Evolutionary conservation across 1,139 yeast genomes (phyloP), one percentile per base, ranked within the genome.

Genomic region (Suhomyces yuchorum): DNA sequence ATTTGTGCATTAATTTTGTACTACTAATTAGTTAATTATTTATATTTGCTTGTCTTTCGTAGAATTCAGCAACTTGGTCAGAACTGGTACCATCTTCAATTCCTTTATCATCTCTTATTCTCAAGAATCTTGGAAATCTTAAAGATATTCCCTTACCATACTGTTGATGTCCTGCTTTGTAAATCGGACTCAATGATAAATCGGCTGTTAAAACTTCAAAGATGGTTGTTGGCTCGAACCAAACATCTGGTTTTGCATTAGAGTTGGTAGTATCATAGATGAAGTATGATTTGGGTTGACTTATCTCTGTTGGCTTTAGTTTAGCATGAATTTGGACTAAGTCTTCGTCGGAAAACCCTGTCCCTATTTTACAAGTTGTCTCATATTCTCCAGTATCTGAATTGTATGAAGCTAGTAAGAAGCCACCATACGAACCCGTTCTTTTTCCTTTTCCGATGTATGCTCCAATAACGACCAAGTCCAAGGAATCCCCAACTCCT

Each of bases 161-260:
- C 49, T 81, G 81, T 32, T 79, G 78, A 36, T 81, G 82, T 2
- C 96, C 98, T 0, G 98, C 96, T 60, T 90, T 91, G 66, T 93
- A 93, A 9, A 91, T 75, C 0, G 99, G 99, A 44, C 96, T 87
- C 48, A 93, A 78, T 0, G 97, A 90, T 46, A 93, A 75, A 68
- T 93, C 99, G 0, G 99, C 99, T 0, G 96, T 89, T 52, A 91
- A 77, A 1, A 93, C 96, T 67, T 93, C 99, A 73, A 96, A 92
- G 6, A 93, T 77, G 42, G 77, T 71, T 0, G 86, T 78, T 3
- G 99, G 98, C 59, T 93, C 97, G 61, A 93, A 88, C 99, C 99
- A 93, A 11, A 93, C 93, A 64, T 93, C 98, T 0, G 99, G 98
- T 23, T 71, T 74, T 0, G 90, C 87, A 56, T 78, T 80, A 30